Conservation (phyloP, 805 yeast genomes). For the Hanseniaspora meyeri region DNA sequence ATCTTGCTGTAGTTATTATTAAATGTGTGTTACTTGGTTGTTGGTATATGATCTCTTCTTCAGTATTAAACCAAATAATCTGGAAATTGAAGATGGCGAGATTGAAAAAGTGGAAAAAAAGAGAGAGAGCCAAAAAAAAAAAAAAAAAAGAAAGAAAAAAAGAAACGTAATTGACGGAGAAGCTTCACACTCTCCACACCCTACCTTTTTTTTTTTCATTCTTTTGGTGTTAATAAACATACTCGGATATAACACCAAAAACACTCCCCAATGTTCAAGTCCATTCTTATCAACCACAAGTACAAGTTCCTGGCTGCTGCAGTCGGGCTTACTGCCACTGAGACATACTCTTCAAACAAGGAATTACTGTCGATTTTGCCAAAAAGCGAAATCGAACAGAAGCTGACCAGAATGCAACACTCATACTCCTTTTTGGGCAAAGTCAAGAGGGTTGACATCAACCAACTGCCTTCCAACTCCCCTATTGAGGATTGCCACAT, state of each 20-base stretch:
- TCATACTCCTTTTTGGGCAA: constrained; percentile 63
- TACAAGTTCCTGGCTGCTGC: neutral
- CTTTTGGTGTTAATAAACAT: no score
- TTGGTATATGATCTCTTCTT: neutral
- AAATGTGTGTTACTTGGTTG: neutral
- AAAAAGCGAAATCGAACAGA: constrained; percentile 59
- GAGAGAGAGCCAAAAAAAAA: no score
- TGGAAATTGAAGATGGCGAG: no score
- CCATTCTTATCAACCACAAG: neutral
- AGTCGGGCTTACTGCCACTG: neutral
- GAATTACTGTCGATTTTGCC: constrained; percentile 37
- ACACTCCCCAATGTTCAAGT: neutral
- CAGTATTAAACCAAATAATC: no score
- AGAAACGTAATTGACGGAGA: neutral
- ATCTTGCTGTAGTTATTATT: constrained; percentile 26
- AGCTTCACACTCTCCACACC: neutral
- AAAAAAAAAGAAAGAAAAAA: neutral
- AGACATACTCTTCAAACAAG: neutral
- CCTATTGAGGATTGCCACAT: constrained; percentile 92
- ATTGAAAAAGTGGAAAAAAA: no score
- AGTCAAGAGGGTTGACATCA: constrained; percentile 72
- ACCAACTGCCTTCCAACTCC: constrained; percentile 80
- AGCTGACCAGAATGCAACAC: constrained; percentile 64
- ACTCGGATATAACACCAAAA: neutral
- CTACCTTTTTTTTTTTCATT: no score